Percentiles rank a stretch among this genome's conserved stretches.
Conservation (phyloP, 2,329 filamentous ascomycete species). For the Xylariaceae sp. region DNA sequence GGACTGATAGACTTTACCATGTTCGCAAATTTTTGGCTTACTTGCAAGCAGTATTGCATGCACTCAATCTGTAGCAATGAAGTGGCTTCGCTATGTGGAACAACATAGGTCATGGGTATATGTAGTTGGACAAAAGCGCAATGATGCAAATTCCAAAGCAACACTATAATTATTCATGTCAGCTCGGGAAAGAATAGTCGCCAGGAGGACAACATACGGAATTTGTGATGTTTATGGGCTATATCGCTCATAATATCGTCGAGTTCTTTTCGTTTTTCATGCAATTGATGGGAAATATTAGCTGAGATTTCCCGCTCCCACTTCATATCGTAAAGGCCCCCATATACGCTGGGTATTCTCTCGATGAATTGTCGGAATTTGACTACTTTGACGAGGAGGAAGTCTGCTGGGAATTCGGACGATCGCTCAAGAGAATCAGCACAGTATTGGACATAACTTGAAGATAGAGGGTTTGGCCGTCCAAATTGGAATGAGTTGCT, state of each 20-base stretch:
- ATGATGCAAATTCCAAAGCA: constrained; percentile 16
- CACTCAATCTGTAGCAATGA: constrained; percentile 28
- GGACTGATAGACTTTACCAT: constrained; percentile 31
- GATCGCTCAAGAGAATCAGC: constrained; percentile 30
- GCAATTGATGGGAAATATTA: constrained; percentile 34
- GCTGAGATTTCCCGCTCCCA: constrained; percentile 29
- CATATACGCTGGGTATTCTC: constrained; percentile 34
- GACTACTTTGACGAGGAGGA: constrained; percentile 34
- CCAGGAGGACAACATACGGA: constrained; percentile 19
- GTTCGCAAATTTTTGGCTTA: constrained; percentile 35
- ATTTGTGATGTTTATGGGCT: constrained; percentile 27
- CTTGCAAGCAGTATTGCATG: constrained; percentile 36
- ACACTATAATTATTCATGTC: constrained; percentile 11
- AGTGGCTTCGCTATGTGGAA: constrained; percentile 22
- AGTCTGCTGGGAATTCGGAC: constrained; percentile 31
- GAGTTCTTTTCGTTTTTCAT: constrained; percentile 34
- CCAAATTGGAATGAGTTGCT: constrained; percentile 39
- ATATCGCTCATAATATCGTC: constrained; percentile 34
- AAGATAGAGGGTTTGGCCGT: constrained; percentile 32
- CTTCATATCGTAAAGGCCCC: constrained; percentile 20
- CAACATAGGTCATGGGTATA: constrained; percentile 37
- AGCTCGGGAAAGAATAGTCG: background rate
- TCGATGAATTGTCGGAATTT: constrained; percentile 37
- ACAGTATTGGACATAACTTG: constrained; percentile 35
- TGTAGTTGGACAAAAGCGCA: constrained; percentile 26